These are phyloP conservation scores for Rhodomyrtus tomentosa DNA, from an alignment of 345 rosid genomes.

Conservation along the genomic window DNA sequence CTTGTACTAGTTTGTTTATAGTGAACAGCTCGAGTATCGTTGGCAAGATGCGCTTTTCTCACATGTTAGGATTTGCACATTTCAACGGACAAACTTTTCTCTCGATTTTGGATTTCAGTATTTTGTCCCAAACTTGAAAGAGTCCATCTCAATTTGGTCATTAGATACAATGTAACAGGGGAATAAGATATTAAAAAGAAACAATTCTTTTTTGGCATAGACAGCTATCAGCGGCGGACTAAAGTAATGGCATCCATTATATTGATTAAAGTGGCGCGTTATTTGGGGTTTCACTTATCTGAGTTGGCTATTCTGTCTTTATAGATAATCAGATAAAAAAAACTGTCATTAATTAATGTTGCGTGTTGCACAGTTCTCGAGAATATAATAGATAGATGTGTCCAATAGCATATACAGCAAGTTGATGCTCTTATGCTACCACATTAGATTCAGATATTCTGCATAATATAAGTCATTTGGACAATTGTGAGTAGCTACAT, in stretches of 20 bases:
- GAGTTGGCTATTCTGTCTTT: too few species aligned
- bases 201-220: too few species aligned
- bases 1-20: background rate
- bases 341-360: background rate
- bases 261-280: background rate
- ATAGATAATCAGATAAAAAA: too few species aligned
- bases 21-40: background rate
- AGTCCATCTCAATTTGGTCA: too few species aligned
- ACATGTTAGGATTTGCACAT: background rate
- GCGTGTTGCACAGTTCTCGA: too few species aligned
- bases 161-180: too few species aligned
- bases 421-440: background rate
- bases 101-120: background rate
- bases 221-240: too few species aligned
- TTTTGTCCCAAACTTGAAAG: background rate
- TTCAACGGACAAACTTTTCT: background rate
- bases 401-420: background rate
- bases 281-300: background rate
- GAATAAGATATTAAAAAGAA: too few species aligned
- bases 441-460: background rate
- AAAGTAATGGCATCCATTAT: background rate
- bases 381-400: background rate
- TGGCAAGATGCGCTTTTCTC: background rate
- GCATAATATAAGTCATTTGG: background rate
- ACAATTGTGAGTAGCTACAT: background rate